These are phyloP conservation scores for Gardenia jasminoides DNA, from an alignment of 257 asterid species.

Conservation along the genomic window DNA sequence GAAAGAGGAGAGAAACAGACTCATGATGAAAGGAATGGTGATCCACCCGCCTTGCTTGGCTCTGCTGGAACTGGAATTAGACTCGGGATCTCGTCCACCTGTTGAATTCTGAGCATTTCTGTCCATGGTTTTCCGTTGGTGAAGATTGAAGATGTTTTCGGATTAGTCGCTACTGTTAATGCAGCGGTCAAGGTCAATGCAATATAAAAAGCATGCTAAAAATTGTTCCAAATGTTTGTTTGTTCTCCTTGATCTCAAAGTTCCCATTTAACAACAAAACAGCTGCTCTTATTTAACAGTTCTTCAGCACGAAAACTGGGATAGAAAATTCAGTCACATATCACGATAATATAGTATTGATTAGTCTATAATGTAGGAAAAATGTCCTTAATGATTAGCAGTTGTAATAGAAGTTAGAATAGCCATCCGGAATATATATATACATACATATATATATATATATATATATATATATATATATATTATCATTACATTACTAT, in stretches of 20 bases:
- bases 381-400: too few relatives aligned
- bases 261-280: not conserved
- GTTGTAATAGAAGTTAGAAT: too few relatives aligned
- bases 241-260: not conserved
- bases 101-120: not conserved
- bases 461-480: too few relatives aligned
- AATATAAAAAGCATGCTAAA: too few relatives aligned
- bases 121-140: not conserved
- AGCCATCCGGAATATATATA: too few relatives aligned
- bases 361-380: too few relatives aligned
- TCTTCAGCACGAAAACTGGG: not conserved
- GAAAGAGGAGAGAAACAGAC: not conserved
- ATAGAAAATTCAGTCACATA: too few relatives aligned
- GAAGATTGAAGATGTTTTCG: too few relatives aligned
- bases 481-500: too few relatives aligned
- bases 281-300: not conserved
- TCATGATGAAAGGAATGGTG: conserved; percentile 13
- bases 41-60: conserved; percentile 14
- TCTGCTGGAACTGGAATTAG: not conserved
- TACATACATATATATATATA: too few relatives aligned
- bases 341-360: too few relatives aligned
- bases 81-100: not conserved
- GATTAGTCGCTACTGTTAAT: not conserved
- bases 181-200: not conserved
- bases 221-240: not conserved